Conservation (phyloP, 1,139 yeast species). For the Blastobotrys capitulatus region DNA sequence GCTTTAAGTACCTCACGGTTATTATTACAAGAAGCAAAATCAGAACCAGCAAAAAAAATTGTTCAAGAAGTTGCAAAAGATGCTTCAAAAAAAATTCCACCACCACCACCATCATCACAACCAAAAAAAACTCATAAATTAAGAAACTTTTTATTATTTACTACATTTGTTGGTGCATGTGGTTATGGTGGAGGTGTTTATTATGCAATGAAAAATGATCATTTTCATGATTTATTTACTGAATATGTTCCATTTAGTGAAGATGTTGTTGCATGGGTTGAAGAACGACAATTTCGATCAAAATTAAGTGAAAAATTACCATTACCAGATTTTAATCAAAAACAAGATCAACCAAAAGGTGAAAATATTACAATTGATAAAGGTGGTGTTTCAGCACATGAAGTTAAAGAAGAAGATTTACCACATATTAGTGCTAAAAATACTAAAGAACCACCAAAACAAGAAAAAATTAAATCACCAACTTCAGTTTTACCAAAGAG, state of each 20-base stretch:
- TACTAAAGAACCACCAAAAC: slow-evolving; percentile 7
- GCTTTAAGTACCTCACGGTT: background rate
- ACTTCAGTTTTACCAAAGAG: background rate
- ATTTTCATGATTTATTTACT: slow-evolving; percentile 42
- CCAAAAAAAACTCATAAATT: slow-evolving; percentile 27
- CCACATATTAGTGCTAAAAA: slow-evolving; percentile 9
- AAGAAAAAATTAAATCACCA: background rate
- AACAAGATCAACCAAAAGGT: slow-evolving; percentile 15
- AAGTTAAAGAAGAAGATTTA: slow-evolving; percentile 4
- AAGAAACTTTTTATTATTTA: slow-evolving; percentile 29
- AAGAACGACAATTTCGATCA: slow-evolving; percentile 37
- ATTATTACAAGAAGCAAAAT: background rate
- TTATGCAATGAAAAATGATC: slow-evolving; percentile 35
- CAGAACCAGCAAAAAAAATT: background rate
- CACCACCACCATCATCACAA: background rate
- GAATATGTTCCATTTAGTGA: slow-evolving; percentile 61
- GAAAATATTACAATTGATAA: slow-evolving; percentile 30
- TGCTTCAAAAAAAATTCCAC: background rate
- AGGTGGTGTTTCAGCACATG: slow-evolving; percentile 34
- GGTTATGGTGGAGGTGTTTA: slow-evolving; percentile 37
- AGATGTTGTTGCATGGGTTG: slow-evolving; percentile 44
- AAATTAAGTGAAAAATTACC: slow-evolving; percentile 3
- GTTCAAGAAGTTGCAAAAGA: slow-evolving; percentile 1
- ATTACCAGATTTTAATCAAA: slow-evolving; percentile 25
- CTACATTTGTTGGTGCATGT: slow-evolving; percentile 25